Conservation (phyloP, 805 yeast species). For the Maudiozyma saulgeensis region DNA sequence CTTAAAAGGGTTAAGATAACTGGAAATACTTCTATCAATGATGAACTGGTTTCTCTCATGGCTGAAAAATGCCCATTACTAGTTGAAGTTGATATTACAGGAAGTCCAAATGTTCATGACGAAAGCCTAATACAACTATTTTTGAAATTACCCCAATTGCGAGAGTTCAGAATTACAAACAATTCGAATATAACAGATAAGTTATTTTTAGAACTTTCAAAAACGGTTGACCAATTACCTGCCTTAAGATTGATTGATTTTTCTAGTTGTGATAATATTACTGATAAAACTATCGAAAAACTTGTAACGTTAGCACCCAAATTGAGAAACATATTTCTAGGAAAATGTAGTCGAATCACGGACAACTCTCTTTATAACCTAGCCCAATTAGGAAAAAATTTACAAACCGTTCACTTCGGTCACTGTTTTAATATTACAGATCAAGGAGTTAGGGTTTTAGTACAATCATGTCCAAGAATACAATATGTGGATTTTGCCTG, state of each 20-base stretch:
- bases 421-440: slow-evolving; percentile 90
- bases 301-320: slow-evolving; percentile 74
- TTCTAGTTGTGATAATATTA: slow-evolving; percentile 70
- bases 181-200: slow-evolving; percentile 61
- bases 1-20: slow-evolving; percentile 77
- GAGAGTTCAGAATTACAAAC: slow-evolving; percentile 77
- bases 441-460: slow-evolving; percentile 67
- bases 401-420: slow-evolving; percentile 87
- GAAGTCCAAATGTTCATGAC: slow-evolving; percentile 67
- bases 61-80: slow-evolving; percentile 66
- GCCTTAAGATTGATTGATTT: slow-evolving; percentile 74
- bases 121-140: slow-evolving; percentile 49
- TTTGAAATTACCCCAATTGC: slow-evolving; percentile 52
- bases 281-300: slow-evolving; percentile 68
- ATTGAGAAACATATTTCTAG: slow-evolving; percentile 75
- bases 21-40: slow-evolving; percentile 58
- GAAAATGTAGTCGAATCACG: slow-evolving; percentile 81
- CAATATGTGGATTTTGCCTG: slow-evolving; percentile 94
- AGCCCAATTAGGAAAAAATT: slow-evolving; percentile 61
- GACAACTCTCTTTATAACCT: slow-evolving; percentile 69
- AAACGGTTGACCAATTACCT: slow-evolving; percentile 35
- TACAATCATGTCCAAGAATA: slow-evolving; percentile 69
- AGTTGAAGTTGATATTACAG: slow-evolving; percentile 84
- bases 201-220: slow-evolving; percentile 36
- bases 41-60: slow-evolving; percentile 48